A percentile compares a stretch with the other conserved stretches of the same genome.
phyloP scores from a whole-genome alignment of 805 yeast species.

The Schwanniomyces occidentalis region DNA sequence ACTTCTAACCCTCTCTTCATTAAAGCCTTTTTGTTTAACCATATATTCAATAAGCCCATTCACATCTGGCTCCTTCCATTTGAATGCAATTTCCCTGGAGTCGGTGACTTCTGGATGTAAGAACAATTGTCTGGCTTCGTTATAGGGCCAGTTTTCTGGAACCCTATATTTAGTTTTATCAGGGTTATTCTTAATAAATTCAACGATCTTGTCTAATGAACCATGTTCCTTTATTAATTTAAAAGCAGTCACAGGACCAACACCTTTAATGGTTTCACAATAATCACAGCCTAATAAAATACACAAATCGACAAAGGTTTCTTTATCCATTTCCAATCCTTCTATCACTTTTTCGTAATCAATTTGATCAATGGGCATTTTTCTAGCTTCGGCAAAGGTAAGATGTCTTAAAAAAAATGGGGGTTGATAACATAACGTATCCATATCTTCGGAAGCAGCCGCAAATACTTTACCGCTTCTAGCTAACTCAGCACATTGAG shows the following conservation, averaged over 20 bases:
- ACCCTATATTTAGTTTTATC: conserved; percentile 67
- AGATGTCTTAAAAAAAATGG: conserved; percentile 82
- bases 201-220: conserved; percentile 75
- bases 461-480: conserved; percentile 90
- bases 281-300: conserved; percentile 95
- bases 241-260: conserved; percentile 93
- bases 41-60: conserved; percentile 80
- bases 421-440: conserved; percentile 89
- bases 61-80: conserved; percentile 88
- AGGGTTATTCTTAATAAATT: conserved; percentile 55
- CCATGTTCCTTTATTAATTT: conserved; percentile 87
- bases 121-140: conserved; percentile 83
- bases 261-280: conserved; percentile 91
- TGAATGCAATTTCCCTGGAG: conserved; percentile 62
- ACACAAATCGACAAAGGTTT: conserved; percentile 86
- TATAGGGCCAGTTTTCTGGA: conserved; percentile 94
- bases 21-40: conserved; percentile 87
- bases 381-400: conserved; percentile 92
- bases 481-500: conserved; percentile 95
- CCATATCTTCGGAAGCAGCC: conserved; percentile 99
- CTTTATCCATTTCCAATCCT: conserved; percentile 71
- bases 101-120: conserved; percentile 75
- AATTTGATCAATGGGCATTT: conserved; percentile 87
- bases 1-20: conserved; percentile 84
- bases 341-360: conserved; percentile 65